phyloP scores from a whole-genome alignment of 2,329 filamentous ascomycete species.

The Pestalotiopsis fici region DNA sequence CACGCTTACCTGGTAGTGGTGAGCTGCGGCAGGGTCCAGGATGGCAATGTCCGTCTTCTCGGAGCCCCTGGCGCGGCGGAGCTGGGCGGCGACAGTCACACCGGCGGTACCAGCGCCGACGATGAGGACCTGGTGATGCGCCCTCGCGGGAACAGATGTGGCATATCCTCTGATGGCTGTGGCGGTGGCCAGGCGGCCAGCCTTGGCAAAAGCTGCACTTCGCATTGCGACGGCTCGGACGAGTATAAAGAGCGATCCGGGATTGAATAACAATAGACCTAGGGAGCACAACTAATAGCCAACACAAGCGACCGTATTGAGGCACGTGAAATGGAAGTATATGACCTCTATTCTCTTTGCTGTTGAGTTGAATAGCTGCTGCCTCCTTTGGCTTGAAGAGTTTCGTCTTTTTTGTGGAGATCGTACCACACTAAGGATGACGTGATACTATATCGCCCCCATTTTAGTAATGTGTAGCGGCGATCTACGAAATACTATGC shows the following conservation, averaged over 20 bases:
- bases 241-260: no score
- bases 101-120: conserved; percentile 58
- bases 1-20: conserved; percentile 32
- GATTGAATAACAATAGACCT: not conserved
- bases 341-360: not conserved
- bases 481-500: not conserved
- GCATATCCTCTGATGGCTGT: conserved; percentile 2
- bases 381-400: not conserved
- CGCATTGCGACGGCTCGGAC: not conserved
- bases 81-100: conserved; percentile 66
- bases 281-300: not conserved
- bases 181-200: not conserved
- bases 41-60: conserved; percentile 35
- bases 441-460: conserved; percentile 5
- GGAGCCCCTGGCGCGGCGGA: conserved; percentile 42
- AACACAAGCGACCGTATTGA: not conserved
- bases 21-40: conserved; percentile 32
- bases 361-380: not conserved
- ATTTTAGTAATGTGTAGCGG: not conserved
- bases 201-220: not conserved
- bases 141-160: conserved; percentile 5
- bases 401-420: conserved; percentile 1
- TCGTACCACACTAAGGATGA: conserved; percentile 2
- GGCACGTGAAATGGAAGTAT: not conserved
- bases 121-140: conserved; percentile 8